Evolutionary conservation across 306 rosid species (phyloP), one percentile per base, ranked within the genome.

Genomic region (Vigna reflexopilosa): DNA sequence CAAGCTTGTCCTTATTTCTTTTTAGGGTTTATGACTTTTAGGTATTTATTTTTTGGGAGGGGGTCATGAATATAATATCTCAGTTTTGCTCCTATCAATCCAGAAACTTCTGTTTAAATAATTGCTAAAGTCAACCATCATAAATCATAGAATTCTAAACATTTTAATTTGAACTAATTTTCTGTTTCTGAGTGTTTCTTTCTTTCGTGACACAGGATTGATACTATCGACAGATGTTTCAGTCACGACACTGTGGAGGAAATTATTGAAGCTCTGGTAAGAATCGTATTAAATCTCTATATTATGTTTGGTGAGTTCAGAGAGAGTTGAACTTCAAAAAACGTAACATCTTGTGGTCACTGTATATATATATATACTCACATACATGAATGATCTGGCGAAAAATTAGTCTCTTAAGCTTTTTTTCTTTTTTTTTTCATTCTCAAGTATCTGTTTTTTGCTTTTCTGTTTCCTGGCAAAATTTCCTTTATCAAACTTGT

Each of bases 201-300:
- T 51, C 38, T 34, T 36, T 76, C 62, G 73, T 79, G 67, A 72
- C 81, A 17, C 89, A 93, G 99, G 91, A 84, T 90, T 67, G 94
- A 89, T 50, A 78, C 67, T 36, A 87, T 91, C 54, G 96, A 89
- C 80, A 86, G 73, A 79, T 95, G 97, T 77, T 95, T 95, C 83
- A 28, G 94, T 87, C 93, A 85, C 14, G 99, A 95, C 81, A 86
- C 99, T 1, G 84, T 95, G 57, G 99, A 93, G 86, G 97, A 93
- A 91, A 93, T 91, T 77, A 61, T 90, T 59, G 98, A 86, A 77
- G 93, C 94, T 55, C 84, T 95, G 98, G 99, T 95, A 87, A 91
- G 93, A 55, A 85, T 82, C 73, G 38, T 69, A 67, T 69, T 72
- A 59, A 80, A 69, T 80, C 49, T 64, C 8, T 78, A 32, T 67